phyloP scores from a whole-genome alignment of 139 green algal genomes.

The Protoeuglena noctilucae region DNA sequence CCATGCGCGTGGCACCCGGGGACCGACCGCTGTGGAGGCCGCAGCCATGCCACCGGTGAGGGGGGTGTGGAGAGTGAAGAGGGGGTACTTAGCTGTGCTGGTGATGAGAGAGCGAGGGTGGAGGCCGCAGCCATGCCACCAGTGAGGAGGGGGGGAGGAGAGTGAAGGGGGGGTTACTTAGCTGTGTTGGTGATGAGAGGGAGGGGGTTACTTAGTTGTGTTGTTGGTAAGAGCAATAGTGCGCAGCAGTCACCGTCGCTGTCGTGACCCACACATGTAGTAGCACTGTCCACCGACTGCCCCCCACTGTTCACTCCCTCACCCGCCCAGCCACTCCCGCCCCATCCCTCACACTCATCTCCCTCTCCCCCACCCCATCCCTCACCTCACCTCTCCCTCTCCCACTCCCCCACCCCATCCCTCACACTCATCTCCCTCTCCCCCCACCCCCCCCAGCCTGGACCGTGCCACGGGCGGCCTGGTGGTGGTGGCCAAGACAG shows the following conservation, averaged over 20 bases:
- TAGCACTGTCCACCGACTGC: too few species aligned
- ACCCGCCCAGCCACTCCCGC: too few species aligned
- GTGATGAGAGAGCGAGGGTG: not conserved
- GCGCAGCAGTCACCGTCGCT: too few species aligned
- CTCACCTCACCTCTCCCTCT: too few species aligned
- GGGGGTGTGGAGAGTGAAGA: not conserved
- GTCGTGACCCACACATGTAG: too few species aligned
- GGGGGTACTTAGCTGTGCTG: not conserved
- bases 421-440: too few species aligned
- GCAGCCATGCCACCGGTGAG: constrained; percentile 12
- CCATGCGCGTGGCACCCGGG: not conserved
- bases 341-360: too few species aligned
- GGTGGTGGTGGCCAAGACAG: constrained; percentile 46
- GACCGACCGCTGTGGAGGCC: constrained; percentile 14
- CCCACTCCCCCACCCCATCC: too few species aligned
- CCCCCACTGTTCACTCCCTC: too few species aligned
- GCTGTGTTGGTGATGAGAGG: not conserved
- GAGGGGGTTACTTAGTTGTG: too few species aligned
- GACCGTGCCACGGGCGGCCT: constrained; percentile 43
- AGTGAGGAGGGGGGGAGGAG: not conserved
- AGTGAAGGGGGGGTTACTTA: not conserved
- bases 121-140: constrained; percentile 22
- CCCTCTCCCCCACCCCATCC: too few species aligned
- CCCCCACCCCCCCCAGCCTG: constrained; percentile 41
- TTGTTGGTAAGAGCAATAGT: too few species aligned